These are phyloP conservation scores for Nemania sp. DNA, from an alignment of 2,329 filamentous ascomycete genomes.

Conservation along the genomic window DNA sequence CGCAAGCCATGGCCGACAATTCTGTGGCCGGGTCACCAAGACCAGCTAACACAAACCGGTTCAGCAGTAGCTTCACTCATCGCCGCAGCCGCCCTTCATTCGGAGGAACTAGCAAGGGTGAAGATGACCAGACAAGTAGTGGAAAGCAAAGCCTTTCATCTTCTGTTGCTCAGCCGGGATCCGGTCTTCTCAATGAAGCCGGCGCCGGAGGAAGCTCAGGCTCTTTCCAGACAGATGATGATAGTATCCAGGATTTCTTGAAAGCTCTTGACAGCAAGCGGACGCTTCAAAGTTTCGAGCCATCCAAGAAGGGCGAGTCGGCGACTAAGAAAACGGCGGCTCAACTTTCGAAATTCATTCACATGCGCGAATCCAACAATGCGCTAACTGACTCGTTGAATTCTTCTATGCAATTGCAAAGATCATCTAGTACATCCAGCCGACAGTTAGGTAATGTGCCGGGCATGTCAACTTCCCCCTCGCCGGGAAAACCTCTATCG, in stretches of 20 bases:
- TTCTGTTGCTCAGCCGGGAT: constrained; percentile 72
- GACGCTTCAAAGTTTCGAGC: constrained; percentile 79
- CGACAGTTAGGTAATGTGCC: constrained; percentile 62
- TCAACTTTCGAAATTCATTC: constrained; percentile 81
- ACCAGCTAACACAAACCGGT: constrained; percentile 75
- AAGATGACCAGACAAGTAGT: constrained; percentile 78
- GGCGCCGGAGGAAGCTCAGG: constrained; percentile 68
- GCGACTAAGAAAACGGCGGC: constrained; percentile 75
- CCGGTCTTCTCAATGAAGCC: constrained; percentile 74
- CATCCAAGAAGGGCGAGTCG: constrained; percentile 66
- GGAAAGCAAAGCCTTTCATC: constrained; percentile 76
- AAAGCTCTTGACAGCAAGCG: constrained; percentile 87
- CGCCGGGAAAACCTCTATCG: constrained; percentile 85
- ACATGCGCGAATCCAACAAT: constrained; percentile 87
- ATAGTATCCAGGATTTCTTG: constrained; percentile 91
- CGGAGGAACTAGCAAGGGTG: constrained; percentile 68
- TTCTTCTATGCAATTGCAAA: constrained; percentile 81
- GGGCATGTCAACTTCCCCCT: constrained; percentile 82
- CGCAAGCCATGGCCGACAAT: constrained; percentile 62
- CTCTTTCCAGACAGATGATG: constrained; percentile 75
- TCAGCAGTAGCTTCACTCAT: constrained; percentile 93
- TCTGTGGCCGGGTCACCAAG: constrained; percentile 77
- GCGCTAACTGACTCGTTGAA: constrained; percentile 91
- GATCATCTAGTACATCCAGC: constrained; percentile 75
- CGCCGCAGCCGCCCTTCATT: constrained; percentile 77